Evolutionary conservation across 208 protist genomes (phyloP), one percentile per base, ranked within the genome.

Genomic region (Leishmania gerbilli): DNA sequence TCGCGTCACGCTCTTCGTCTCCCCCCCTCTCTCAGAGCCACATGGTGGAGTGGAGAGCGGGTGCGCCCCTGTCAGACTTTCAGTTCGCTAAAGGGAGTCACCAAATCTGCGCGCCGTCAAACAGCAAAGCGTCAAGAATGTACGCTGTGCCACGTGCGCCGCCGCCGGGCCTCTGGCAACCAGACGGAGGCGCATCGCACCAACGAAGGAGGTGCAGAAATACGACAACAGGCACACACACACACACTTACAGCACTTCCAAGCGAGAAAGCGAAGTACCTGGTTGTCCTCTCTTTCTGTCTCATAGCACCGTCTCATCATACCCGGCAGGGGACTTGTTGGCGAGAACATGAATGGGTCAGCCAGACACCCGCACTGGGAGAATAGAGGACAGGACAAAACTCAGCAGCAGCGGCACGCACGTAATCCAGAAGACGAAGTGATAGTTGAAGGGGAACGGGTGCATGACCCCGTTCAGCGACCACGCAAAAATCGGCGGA

Each of bases 401-500:
- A 65, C 82, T 83, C 9, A 84, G 58, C 37, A 93, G 76, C 68
- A 93, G 78, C 1, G 90, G 90, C 60, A 92, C 24, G 49, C 56
- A 87, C 19, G 87, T 85, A 3, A 94, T 51, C 79, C 80, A 91
- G 71, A 94, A 94, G 6, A 88, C 87, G 75, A 92, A 87, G 67
- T 88, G 79, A 56, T 89, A 84, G 79, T 92, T 91, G 75, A 91
- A 91, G 5, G 91, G 91, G 71, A 91, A 91, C 3, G 71, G 27
- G 31, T 85, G 79, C 7, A 47, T 47, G 47, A 74, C 37, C 5
- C 80, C 82, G n/a, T 79, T 78, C 19, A 96, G 78, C 55, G 92
- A 95, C 86, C 86, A 95, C 42, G 92, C 90, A 82, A 95, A 95
- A 15, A 93, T 24, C 1, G 90, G 90, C 2, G 90, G 79, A n/a